A percentile compares a stretch with the other conserved stretches of the same genome.
phyloP scores from a whole-genome alignment of 768 basidiomycete species.

The Lentinus brumalis region DNA sequence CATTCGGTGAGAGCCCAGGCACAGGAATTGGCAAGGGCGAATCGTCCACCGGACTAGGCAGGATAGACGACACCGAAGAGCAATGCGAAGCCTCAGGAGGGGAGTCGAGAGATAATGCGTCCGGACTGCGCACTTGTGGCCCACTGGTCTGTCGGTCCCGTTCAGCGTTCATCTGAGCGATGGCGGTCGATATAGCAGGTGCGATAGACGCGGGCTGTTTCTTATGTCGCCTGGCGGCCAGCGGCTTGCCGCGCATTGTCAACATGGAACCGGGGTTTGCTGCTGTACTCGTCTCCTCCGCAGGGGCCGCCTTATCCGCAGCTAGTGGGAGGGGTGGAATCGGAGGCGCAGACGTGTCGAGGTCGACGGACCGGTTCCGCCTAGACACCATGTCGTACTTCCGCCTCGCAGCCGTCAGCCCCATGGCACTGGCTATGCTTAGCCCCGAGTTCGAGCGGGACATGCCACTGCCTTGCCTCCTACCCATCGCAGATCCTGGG shows the following conservation, averaged over 20 bases:
- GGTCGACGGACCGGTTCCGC: constrained; percentile 50
- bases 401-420: constrained; percentile 48
- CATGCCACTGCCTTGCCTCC: constrained; percentile 42
- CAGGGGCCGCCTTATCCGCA: background rate
- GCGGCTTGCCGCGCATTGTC: constrained; percentile 12
- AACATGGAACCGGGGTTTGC: background rate
- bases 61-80: constrained; percentile 28
- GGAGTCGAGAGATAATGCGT: constrained; percentile 20
- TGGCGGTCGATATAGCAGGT: constrained; percentile 13
- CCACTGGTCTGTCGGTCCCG: background rate
- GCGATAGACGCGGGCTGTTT: constrained; percentile 21
- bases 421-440: constrained; percentile 59
- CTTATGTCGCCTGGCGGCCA: constrained; percentile 15
- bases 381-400: constrained; percentile 70
- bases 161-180: constrained; percentile 11
- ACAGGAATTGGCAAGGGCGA: constrained; percentile 24
- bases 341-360: constrained; percentile 4
- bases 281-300: background rate
- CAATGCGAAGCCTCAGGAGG: constrained; percentile 27
- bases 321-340: background rate
- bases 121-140: constrained; percentile 15
- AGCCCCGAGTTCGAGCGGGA: constrained; percentile 60
- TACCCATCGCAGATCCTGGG: background rate
- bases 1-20: constrained; percentile 16
- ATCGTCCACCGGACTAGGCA: constrained; percentile 28